Base-by-base conservation (phyloP, 225 moss, liverwort and hornwort genomes). In the Polytrichum commune region DNA sequence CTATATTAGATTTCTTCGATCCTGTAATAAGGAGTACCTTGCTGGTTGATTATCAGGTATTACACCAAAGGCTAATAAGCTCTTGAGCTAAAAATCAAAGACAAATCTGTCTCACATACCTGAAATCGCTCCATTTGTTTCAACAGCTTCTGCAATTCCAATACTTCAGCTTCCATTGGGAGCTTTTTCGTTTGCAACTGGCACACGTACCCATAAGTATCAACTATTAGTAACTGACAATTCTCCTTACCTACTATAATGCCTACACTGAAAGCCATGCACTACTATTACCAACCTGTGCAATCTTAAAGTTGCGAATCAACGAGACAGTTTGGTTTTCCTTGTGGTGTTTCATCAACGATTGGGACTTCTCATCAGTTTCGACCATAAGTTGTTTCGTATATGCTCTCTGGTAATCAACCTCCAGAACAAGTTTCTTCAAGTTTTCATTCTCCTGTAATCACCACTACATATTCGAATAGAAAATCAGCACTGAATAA, bases 221-320 rank as follows among this genome's bases (percentile, higher is more conserved):
- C 46, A 46, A 46, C 46, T 13, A 13, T 46, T 13, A 46, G 46
- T 3, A 46, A 13, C 46, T 13, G 46, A 46, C 46, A 13, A 46
- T 46, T 13, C 46, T 13, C 13, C 23, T 58, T 22, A n/a, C 5
- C n/a, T 20, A 20, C 7, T 58, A 58, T 23, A 1, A 58, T 58
- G n/a, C 3, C 20, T 58, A 22, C 58, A 58, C 20, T 20, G 20
- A n/a, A 20, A 58, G 22, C 23, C 6, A 20, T 20, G 5, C 23
- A 58, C n/a, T 20, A 2, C 4, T n/a, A 0, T 24, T 63, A 53
- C 63, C 53, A 32, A 92, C 91, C 87, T 92, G 81, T 54, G 81
- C 73, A 24, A 83, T 87, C 67, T 85, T 89, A 60, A 89, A 85
- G 64, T 89, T 78, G 27, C 89, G 76, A 55, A 89, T 89, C 10